Conservation (phyloP, 805 yeast species). For the Metschnikowia reukaufii region DNA sequence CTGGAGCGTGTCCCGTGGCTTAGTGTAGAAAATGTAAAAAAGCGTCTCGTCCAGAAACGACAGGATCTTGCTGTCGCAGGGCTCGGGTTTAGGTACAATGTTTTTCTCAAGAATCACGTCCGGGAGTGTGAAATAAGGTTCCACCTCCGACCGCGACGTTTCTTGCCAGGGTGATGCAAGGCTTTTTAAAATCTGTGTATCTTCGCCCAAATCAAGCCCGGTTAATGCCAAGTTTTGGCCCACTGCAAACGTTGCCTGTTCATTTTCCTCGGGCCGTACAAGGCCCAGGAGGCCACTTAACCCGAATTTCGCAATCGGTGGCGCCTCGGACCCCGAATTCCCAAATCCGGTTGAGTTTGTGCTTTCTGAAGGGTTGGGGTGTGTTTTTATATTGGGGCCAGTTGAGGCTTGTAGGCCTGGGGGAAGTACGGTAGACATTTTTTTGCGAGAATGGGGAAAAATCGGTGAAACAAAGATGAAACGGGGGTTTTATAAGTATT, state of each 20-base stretch:
- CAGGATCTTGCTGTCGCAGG: conserved; percentile 51
- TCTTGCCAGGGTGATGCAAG: conserved; percentile 96
- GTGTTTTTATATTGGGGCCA: background rate
- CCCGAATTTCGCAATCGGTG: conserved; percentile 64
- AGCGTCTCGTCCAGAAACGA: conserved; percentile 86
- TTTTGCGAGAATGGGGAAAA: too few relatives aligned
- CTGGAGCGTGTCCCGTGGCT: conserved; percentile 89
- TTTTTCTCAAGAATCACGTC: conserved; percentile 33
- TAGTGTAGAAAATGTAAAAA: conserved; percentile 89
- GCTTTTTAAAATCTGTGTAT: conserved; percentile 54
- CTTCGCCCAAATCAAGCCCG: conserved; percentile 58
- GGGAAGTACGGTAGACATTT: conserved; percentile 18
- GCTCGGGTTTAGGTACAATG: conserved; percentile 41
- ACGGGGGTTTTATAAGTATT: too few relatives aligned
- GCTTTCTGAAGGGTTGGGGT: background rate
- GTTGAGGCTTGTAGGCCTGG: conserved; percentile 18
- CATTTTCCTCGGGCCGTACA: conserved; percentile 60
- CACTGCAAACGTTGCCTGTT: conserved; percentile 63
- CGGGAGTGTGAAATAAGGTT: conserved; percentile 76
- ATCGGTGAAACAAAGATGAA: too few relatives aligned
- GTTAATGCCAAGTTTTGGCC: conserved; percentile 72
- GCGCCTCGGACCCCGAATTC: conserved; percentile 13
- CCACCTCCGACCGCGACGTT: conserved; percentile 84
- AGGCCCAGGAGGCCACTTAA: conserved; percentile 61
- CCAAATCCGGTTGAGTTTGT: background rate